These are phyloP conservation scores for Penicillium frequentans DNA, from an alignment of 2,329 filamentous ascomycete species.

Conservation along the genomic window DNA sequence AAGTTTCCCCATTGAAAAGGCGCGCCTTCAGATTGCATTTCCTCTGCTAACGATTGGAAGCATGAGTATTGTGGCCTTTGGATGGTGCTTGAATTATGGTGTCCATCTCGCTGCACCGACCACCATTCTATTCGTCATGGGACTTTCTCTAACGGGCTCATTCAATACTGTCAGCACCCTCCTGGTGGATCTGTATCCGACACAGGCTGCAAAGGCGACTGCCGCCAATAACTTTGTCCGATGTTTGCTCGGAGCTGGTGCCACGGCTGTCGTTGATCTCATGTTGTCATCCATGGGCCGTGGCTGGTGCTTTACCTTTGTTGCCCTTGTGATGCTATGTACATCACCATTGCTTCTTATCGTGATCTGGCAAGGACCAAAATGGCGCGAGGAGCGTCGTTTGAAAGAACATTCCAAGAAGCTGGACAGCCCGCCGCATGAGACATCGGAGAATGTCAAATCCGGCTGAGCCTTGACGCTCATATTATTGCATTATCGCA, in stretches of 20 bases:
- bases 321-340: constrained; percentile 40
- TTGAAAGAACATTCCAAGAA: constrained; percentile 26
- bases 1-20: constrained; percentile 46
- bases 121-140: constrained; percentile 41
- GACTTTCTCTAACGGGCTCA: constrained; percentile 40
- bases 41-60: constrained; percentile 36
- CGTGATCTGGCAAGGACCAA: constrained; percentile 41
- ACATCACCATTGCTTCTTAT: constrained; percentile 44
- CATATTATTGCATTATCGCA: not conserved
- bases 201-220: constrained; percentile 42
- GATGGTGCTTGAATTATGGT: constrained; percentile 40
- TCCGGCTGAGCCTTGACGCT: not conserved
- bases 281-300: constrained; percentile 37
- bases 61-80: constrained; percentile 39
- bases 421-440: not conserved
- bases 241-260: constrained; percentile 46
- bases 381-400: constrained; percentile 46
- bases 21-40: constrained; percentile 42
- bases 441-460: not conserved
- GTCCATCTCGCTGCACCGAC: constrained; percentile 38
- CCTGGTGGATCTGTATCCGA: constrained; percentile 47
- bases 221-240: constrained; percentile 47
- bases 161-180: constrained; percentile 50
- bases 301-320: constrained; percentile 41
- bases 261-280: constrained; percentile 44